Evolutionary conservation across 2,329 filamentous ascomycete species (phyloP), one percentile per base, ranked within the genome.

Genomic region (Colletotrichum godetiae): DNA sequence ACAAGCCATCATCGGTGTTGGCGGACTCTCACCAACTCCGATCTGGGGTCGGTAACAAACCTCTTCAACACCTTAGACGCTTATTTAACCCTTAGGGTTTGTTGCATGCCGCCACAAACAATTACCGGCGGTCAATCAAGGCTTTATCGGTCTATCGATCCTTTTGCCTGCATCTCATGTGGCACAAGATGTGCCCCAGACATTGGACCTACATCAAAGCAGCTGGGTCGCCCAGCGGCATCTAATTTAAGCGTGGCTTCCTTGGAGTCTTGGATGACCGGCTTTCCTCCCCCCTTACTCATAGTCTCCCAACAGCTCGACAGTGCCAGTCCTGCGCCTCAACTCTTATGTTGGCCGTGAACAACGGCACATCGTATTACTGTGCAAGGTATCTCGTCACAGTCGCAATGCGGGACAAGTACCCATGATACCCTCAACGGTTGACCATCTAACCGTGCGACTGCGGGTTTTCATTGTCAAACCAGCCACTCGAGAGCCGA

Each of bases 141-240:
- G 42, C 19, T 49, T 46, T 52, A 15, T 8, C 11, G 5, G 15
- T 19, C 53, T 52, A 33, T 42, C 35, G 33, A 53, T 24, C n/a
- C 63, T 56, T 58, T 64, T 42, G 37, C 27, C 70, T 37, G 55
- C 53, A 69, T 49, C 15, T 69, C 53, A 60, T 29, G 70, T 69
- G 57, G 31, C 68, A 73, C 70, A 60, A 69, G 66, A 73, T 64
- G 53, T 31, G 27, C 55, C 57, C 69, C 69, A 53, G 24, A 61
- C 49, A 56, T 53, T 62, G 35, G 52, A 33, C 59, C 24, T 35
- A 55, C 31, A 35, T 46, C 64, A 55, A 52, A 7, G 42, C 8
- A 49, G n/a, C 66, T n/a, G 24, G 22, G 13, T 58, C 52, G 27
- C 29, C 55, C 42, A 49, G 19, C 42, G 42, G 55, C 33, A 37